Evolutionary conservation across 1,139 yeast species (phyloP).

Genomic region (Casaregolazyma suthepensis): DNA sequence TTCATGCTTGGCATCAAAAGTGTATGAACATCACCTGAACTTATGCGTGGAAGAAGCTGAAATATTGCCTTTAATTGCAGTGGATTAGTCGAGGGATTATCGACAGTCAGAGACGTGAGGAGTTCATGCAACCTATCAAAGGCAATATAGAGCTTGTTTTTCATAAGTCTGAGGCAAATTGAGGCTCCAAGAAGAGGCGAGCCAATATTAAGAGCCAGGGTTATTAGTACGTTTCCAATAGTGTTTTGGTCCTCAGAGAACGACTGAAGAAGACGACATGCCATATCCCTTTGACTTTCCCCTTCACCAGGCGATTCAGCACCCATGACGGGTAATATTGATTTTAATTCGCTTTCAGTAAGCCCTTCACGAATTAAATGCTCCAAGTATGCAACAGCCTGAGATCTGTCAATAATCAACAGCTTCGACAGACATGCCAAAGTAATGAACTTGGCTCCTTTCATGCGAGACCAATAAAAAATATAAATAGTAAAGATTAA

Average conservation of each 20-base stretch:
- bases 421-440: constrained; percentile 6
- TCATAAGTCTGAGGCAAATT: constrained; percentile 14
- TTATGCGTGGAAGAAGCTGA: background rate
- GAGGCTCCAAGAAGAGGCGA: constrained; percentile 21
- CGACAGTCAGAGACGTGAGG: constrained; percentile 15
- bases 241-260: background rate
- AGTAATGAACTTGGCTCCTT: background rate
- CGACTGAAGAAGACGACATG: background rate
- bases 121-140: constrained; percentile 9
- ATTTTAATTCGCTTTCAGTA: background rate
- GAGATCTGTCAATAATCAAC: background rate
- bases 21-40: background rate
- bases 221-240: constrained; percentile 6
- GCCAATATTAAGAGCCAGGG: constrained; percentile 12
- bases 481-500: background rate
- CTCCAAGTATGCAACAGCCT: background rate
- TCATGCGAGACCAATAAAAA: constrained; percentile 1
- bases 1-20: constrained; percentile 10
- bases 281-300: background rate
- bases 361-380: background rate
- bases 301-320: background rate
- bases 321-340: background rate
- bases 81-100: constrained; percentile 14
- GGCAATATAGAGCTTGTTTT: constrained; percentile 8
- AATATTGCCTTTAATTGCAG: constrained; percentile 17